phyloP scores from a whole-genome alignment of 2,329 filamentous ascomycete species.

The Fusarium coffeatum region DNA sequence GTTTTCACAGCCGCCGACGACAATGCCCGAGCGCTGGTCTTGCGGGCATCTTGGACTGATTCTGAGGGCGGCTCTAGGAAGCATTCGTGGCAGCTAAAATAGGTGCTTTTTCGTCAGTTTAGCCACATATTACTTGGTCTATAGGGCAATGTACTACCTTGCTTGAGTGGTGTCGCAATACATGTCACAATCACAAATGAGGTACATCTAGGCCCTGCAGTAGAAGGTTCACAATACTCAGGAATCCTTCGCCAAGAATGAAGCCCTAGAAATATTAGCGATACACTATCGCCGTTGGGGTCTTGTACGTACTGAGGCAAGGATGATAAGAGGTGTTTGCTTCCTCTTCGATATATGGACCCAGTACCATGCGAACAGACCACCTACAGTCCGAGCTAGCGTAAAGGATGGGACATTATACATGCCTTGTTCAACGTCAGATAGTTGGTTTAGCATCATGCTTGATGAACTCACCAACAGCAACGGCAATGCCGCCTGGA shows the following conservation, averaged over 20 bases:
- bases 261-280: slow-evolving; percentile 68
- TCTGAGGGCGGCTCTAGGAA: slow-evolving; percentile 55
- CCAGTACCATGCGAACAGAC: slow-evolving; percentile 82
- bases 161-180: not conserved
- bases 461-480: slow-evolving; percentile 71
- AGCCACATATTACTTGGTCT: not conserved
- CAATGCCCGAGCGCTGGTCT: slow-evolving; percentile 75
- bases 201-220: slow-evolving; percentile 82
- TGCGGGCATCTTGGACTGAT: slow-evolving; percentile 71
- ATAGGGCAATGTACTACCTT: not conserved
- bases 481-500: slow-evolving; percentile 94
- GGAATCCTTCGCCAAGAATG: slow-evolving; percentile 90
- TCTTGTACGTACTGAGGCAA: slow-evolving; percentile 72
- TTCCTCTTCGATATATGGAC: slow-evolving; percentile 60
- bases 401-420: slow-evolving; percentile 98
- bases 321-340: slow-evolving; percentile 85
- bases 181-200: slow-evolving; percentile 65
- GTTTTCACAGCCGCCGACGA: slow-evolving; percentile 76
- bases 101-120: slow-evolving; percentile 21
- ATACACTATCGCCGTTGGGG: not conserved
- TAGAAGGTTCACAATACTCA: slow-evolving; percentile 90
- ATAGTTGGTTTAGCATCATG: not conserved
- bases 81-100: slow-evolving; percentile 65
- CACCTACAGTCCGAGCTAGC: slow-evolving; percentile 85
- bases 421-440: slow-evolving; percentile 71